Base-by-base conservation (phyloP, 495 filamentous ascomycete genomes). In the Podospora sp. region DNA sequence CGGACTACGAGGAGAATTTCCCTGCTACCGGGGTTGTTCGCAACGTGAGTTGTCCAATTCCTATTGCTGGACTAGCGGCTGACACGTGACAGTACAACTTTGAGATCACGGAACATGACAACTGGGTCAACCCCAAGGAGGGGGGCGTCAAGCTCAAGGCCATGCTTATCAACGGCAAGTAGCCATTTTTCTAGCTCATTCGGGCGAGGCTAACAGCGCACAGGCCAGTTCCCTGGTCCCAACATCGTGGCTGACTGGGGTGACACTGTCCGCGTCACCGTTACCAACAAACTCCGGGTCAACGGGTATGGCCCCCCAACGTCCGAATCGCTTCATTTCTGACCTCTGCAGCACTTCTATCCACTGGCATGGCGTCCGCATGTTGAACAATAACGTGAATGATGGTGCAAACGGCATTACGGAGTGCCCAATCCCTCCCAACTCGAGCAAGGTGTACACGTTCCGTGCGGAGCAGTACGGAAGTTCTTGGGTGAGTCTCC, bases 391-490 rank as follows among this genome's bases (percentile, higher is more conserved):
- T 46, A 66, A 66, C 16, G 49, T 63, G 21, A 63, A 63, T 16
- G 61, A 63, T 25, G 61, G 61, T 22, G 81, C 81, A 63, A 84
- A 84, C n/a, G 81, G 81, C 26, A 78, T 86, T 29, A 77, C 79
- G 0, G 83, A 87, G 61, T 87, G 84, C 65, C 85, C 84, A 1
- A 81, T 86, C 61, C 76, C 82, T 3, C 85, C 85, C 0, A 78
- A 78, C 0, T 71, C 62, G 2, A 70, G 36, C 6, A 79, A 82
- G 51, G 76, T 75, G 6, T 84, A 84, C 74, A 76, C 73, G 1
- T 86, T 86, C 78, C 72, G 64, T n/a, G 80, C 85, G 0, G 77
- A 79, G 40, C 79, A 85, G 53, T 88, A 88, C 67, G 85, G 87
- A 26, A 81, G 80, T 7, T 79, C 75, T 6, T 87, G 84, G 29